Conservation (phyloP, 2,329 filamentous ascomycete genomes). For the Catunica adiposa region DNA sequence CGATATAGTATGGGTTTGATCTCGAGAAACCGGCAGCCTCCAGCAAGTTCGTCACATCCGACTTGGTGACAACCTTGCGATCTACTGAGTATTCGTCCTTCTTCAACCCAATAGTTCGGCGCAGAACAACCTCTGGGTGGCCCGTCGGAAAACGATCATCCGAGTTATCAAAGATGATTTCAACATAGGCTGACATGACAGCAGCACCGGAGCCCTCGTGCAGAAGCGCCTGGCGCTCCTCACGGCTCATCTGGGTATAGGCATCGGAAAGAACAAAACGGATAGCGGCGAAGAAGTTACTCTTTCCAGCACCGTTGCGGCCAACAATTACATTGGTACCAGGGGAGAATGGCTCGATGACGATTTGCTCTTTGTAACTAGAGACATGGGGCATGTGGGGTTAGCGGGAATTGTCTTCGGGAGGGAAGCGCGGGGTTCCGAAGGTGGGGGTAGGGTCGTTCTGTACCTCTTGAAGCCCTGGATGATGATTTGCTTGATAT, state of each 20-base stretch:
- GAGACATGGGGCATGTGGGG: conserved; percentile 17
- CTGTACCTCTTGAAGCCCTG: conserved; percentile 95
- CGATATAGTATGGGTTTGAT: conserved; percentile 98
- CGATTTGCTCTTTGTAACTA: conserved; percentile 98
- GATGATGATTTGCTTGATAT: conserved; percentile 99
- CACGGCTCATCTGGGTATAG: conserved; percentile 87
- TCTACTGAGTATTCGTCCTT: conserved; percentile 98
- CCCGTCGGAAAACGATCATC: conserved; percentile 91
- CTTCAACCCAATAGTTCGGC: conserved; percentile 89
- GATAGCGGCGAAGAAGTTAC: conserved; percentile 98
- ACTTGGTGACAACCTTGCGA: conserved; percentile 87
- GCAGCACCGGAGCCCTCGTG: conserved; percentile 96
- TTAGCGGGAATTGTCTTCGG: conserved; percentile 1
- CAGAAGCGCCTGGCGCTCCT: conserved; percentile 89
- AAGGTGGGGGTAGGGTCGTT: neutral
- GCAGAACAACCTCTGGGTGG: conserved; percentile 75
- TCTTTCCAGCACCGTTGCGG: conserved; percentile 97
- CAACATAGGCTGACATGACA: conserved; percentile 98
- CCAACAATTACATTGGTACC: conserved; percentile 98
- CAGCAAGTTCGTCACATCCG: conserved; percentile 85
- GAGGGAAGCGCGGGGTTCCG: neutral
- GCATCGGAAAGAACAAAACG: conserved; percentile 96
- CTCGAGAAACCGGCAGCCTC: conserved; percentile 93
- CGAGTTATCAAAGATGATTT: conserved; percentile 96
- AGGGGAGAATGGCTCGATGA: conserved; percentile 94